Base-by-base conservation (phyloP, 139 green algal species). In the Chlorokybus atmophyticus region DNA sequence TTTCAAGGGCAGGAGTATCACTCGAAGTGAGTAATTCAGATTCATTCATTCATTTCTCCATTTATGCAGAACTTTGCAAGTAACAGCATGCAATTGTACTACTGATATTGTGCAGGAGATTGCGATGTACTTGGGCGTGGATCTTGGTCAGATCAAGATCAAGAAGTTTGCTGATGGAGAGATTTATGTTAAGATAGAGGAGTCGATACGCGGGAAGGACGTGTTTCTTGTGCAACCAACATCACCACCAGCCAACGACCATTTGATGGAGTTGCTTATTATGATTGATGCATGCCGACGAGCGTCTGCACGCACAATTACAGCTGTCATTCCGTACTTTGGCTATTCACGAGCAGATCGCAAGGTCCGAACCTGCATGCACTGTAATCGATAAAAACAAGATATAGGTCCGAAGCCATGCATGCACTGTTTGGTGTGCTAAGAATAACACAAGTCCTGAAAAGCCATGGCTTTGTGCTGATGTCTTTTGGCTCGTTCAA, bases 121-220 rank as follows among this genome's bases (percentile, higher is more conserved):
- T 4, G 89, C 89, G 3, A 83, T 80, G 62, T 97, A 97, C 71
- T 73, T 99, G 49, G 92, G 92, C 21, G 55, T 98, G 50, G 84
- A 97, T 4, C 74, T 99, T 6, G 83, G 90, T 26, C 65, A 65
- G 25, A 87, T 95, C 52, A 90, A 87, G 49, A 93, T 94, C 73
- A 98, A 98, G 77, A 74, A 80, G 2, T 99, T 99, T 75, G 91
- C 92, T n/a, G 92, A 99, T 55, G 91, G 91, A 1, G 92, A 99
- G 62, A 89, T 94, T 39, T 99, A 99, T 66, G 89, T 96, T 25
- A 84, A 94, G 66, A 64, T 95, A 1, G 75, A 92, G 77, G 92
- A 99, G 73, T 93, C 81, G 27, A 95, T 99, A 57, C 85, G 92
- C 50, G 92, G 92, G 39, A 96, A 87, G 61, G 92, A 97, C 71